Base-by-base conservation (phyloP, 1,284 basidiomycete genomes). In the Testicularia cyperi region DNA sequence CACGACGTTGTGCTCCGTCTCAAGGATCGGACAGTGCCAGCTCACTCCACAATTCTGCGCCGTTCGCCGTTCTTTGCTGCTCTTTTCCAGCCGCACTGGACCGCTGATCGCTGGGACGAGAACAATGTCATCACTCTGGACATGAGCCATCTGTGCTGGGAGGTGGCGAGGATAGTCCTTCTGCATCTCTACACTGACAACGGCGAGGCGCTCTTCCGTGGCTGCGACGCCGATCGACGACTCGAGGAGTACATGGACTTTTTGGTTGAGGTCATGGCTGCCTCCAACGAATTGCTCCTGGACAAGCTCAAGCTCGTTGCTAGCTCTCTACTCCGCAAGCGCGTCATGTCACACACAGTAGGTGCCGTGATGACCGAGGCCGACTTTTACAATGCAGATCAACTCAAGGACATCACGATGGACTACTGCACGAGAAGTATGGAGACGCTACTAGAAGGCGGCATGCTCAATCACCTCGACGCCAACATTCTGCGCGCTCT, bases 21-120 rank as follows among this genome's bases (percentile, higher is more conserved):
- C 2, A 81, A 81, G 0, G 91, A 96, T 66, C 79, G 81, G 36
- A 80, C 83, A 5, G 82, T 96, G 0, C 78, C 77, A 20, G 84
- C 83, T 7, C 87, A 95, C 73, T 90, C 91, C 0, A 76, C 81
- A 9, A 77, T 97, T 14, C 80, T 98, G 15, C 82, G 90, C 0
- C 83, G 94, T 3, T 92, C 88, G 31, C 83, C 85, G 1, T 88
- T 96, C 74, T 96, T 97, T 72, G 80, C 84, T 6, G 83, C 84
- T n/a, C 86, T 98, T 76, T 91, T 94, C 74, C 85, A 85, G 65
- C 80, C 81, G 19, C 88, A 85, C 29, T 97, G 94, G 91, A 88
- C 88, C 4, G 70, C 61, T 16, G 79, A 81, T 18, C 81, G 88
- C 9, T 82, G 84, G 80, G 80, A 80, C n/a, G 62, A 22, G 10